These are phyloP conservation scores for Cruciata laevipes DNA, from an alignment of 257 asterid genomes.

Conservation along the genomic window DNA sequence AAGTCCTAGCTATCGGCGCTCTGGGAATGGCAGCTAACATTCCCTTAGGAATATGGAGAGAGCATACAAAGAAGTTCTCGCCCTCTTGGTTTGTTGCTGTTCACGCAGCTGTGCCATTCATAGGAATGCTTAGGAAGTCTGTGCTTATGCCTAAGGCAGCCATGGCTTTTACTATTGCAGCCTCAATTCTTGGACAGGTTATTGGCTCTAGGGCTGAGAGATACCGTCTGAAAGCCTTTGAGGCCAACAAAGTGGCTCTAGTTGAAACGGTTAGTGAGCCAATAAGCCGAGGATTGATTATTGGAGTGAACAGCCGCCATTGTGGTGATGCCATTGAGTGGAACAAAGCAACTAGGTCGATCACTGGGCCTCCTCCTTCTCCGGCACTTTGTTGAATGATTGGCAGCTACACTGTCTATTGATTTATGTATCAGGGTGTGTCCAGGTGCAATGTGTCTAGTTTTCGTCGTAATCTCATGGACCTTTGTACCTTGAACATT, in stretches of 20 bases:
- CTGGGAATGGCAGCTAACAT: constrained; percentile 81
- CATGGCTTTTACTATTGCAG: constrained; percentile 91
- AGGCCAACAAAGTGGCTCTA: constrained; percentile 23
- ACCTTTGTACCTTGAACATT: constrained; percentile 2
- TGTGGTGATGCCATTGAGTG: constrained; percentile 30
- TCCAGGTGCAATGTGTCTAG: neutral
- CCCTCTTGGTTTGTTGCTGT: constrained; percentile 89
- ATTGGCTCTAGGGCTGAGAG: constrained; percentile 93
- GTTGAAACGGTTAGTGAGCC: constrained; percentile 24
- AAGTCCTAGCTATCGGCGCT: constrained; percentile 61
- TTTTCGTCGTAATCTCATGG: neutral
- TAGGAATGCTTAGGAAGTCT: constrained; percentile 80
- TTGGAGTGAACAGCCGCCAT: constrained; percentile 25
- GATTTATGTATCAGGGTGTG: neutral
- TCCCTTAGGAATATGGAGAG: constrained; percentile 95
- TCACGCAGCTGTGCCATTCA: constrained; percentile 94
- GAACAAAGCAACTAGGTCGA: constrained; percentile 23
- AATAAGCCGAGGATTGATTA: constrained; percentile 11
- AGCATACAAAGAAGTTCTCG: constrained; percentile 78
- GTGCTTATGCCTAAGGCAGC: constrained; percentile 86
- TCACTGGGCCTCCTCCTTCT: constrained; percentile 23
- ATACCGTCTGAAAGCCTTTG: constrained; percentile 51
- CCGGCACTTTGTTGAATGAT: constrained; percentile 20
- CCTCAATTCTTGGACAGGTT: constrained; percentile 82
- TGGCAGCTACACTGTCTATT: constrained; percentile 4